Conservation (phyloP, 805 yeast genomes). For the Myxozyma lipomycoides region DNA sequence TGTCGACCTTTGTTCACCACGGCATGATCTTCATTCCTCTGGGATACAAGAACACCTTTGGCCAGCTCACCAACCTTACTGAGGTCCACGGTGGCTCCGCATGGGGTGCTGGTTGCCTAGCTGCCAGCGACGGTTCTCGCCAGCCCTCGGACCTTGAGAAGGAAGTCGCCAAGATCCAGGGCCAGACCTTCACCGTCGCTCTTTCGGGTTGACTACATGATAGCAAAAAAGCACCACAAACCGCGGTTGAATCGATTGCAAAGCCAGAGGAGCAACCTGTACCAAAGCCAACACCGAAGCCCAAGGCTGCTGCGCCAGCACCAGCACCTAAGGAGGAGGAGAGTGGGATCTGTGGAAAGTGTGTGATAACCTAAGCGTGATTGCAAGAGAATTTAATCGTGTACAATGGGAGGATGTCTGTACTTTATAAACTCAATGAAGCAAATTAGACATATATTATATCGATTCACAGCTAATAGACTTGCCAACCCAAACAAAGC, state of each 20-base stretch:
- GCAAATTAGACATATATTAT: no score
- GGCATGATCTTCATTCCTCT: conserved; percentile 75
- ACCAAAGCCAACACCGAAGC: conserved; percentile 1
- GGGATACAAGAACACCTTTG: conserved; percentile 61
- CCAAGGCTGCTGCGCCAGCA: conserved; percentile 9
- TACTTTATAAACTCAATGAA: no score
- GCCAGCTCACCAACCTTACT: conserved; percentile 51
- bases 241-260: background rate
- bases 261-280: background rate
- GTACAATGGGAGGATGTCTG: no score
- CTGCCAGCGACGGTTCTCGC: conserved; percentile 74
- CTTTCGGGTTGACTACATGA: conserved; percentile 28
- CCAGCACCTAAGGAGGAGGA: conserved; percentile 10
- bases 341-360: conserved; percentile 16
- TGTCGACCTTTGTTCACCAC: conserved; percentile 65
- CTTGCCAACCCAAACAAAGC: no score
- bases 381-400: no score
- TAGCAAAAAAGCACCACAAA: background rate
- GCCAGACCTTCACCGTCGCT: conserved; percentile 54
- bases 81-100: conserved; percentile 80
- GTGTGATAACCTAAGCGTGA: no score
- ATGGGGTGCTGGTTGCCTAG: conserved; percentile 83
- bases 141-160: conserved; percentile 60
- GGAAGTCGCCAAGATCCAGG: conserved; percentile 64
- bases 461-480: no score